These are phyloP conservation scores for Dioszegia aurantiaca DNA, from an alignment of 768 basidiomycete species.

Conservation along the genomic window DNA sequence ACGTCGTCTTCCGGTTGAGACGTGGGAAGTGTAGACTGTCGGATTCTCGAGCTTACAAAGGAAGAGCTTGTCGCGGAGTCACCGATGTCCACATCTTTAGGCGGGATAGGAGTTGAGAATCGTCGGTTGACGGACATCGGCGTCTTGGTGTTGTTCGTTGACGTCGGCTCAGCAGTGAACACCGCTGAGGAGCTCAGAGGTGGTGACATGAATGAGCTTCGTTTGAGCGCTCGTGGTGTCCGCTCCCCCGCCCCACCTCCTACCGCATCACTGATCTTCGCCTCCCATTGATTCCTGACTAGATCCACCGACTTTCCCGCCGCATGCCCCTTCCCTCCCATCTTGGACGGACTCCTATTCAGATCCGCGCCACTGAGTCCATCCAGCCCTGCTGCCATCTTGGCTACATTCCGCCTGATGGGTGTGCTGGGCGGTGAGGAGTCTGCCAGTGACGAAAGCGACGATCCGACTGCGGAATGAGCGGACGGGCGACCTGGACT, in stretches of 20 bases:
- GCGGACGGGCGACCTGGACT: slow-evolving; percentile 5
- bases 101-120: neutral
- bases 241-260: neutral
- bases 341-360: slow-evolving; percentile 3
- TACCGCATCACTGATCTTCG: slow-evolving; percentile 28
- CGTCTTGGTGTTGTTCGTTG: neutral
- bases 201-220: slow-evolving; percentile 13
- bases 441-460: slow-evolving; percentile 20
- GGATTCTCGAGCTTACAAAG: neutral
- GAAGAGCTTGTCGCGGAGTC: neutral
- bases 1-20: neutral
- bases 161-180: neutral
- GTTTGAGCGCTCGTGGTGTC: slow-evolving; percentile 11
- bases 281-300: slow-evolving; percentile 43
- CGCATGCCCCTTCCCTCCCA: slow-evolving; percentile 11
- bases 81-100: too few species aligned
- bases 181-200: neutral
- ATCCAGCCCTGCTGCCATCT: slow-evolving; percentile 28
- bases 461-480: slow-evolving; percentile 14
- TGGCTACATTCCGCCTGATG: slow-evolving; percentile 30
- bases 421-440: slow-evolving; percentile 38
- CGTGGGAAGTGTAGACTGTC: neutral
- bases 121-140: neutral
- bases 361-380: slow-evolving; percentile 15
- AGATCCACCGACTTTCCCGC: slow-evolving; percentile 35